A percentile compares a stretch with the other conserved stretches of the same genome.
Evolutionary conservation across 2,329 filamentous ascomycete genomes (phyloP).

Genomic region (Rhytidhysteron rufulum): DNA sequence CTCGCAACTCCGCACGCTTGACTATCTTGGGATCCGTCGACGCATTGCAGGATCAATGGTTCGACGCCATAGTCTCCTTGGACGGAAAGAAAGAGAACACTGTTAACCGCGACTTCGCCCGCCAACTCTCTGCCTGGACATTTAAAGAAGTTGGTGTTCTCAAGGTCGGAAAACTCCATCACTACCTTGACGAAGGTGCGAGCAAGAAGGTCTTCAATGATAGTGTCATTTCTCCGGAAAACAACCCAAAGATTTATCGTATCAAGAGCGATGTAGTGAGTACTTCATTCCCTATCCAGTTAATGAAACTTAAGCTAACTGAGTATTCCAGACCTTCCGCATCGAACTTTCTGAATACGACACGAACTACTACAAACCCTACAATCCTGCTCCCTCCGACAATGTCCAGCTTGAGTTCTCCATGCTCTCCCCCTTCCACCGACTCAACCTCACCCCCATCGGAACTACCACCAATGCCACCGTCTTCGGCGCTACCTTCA

Average conservation of each 20-base stretch:
- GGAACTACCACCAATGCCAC: conserved; percentile 62
- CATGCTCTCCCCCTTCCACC: conserved; percentile 98
- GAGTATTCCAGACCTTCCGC: conserved; percentile 63
- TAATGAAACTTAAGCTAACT: background rate
- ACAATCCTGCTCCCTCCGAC: conserved; percentile 66
- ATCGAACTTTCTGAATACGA: conserved; percentile 86
- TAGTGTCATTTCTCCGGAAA: conserved; percentile 36
- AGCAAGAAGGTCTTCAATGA: conserved; percentile 39
- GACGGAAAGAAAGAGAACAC: conserved; percentile 58
- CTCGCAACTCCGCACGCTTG: conserved; percentile 87
- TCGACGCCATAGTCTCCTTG: conserved; percentile 67
- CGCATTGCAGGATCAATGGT: conserved; percentile 84
- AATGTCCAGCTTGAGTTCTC: conserved; percentile 90
- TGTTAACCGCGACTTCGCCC: conserved; percentile 80
- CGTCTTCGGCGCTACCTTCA: conserved; percentile 72
- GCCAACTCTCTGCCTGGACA: conserved; percentile 84
- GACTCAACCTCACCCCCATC: conserved; percentile 64
- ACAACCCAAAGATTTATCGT: conserved; percentile 86
- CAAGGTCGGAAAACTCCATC: conserved; percentile 77
- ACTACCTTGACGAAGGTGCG: conserved; percentile 60
- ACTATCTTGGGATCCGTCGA: conserved; percentile 82
- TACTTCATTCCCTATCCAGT: conserved; percentile 26
- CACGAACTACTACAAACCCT: conserved; percentile 71
- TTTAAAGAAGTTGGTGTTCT: conserved; percentile 93
- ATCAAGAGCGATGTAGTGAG: conserved; percentile 95